phyloP scores from a whole-genome alignment of 495 filamentous ascomycete genomes.

The Xylaria curta region DNA sequence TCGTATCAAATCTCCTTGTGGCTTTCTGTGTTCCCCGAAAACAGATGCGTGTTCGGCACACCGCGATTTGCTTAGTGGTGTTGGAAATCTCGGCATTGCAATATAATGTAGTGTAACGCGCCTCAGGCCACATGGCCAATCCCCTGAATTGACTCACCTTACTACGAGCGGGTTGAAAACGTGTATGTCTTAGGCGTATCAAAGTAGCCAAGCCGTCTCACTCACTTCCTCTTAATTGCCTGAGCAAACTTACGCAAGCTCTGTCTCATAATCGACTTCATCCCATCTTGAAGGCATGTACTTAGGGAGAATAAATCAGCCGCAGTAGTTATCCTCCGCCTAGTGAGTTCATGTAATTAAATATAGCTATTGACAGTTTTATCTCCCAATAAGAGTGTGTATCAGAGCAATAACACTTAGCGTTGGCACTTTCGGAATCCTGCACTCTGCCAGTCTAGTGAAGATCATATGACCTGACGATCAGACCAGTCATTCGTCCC shows the following conservation, averaged over 20 bases:
- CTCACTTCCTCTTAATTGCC: neutral
- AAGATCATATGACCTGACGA: slow-evolving; percentile 1
- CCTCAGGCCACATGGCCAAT: slow-evolving; percentile 9
- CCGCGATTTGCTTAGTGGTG: neutral
- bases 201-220: neutral
- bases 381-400: slow-evolving; percentile 22
- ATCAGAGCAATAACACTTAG: neutral
- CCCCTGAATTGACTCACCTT: slow-evolving; percentile 6
- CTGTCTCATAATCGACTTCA: neutral
- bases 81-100: neutral
- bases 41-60: neutral
- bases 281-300: neutral
- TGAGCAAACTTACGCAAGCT: neutral
- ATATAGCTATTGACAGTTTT: neutral
- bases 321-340: neutral
- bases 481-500: neutral
- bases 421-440: neutral
- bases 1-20: neutral
- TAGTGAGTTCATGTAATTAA: slow-evolving; percentile 3
- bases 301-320: neutral
- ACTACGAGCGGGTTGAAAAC: neutral
- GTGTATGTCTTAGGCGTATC: slow-evolving; percentile 7
- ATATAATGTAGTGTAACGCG: slow-evolving; percentile 16
- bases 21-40: neutral
- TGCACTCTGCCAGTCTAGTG: neutral